Evolutionary conservation across 805 yeast genomes (phyloP), one percentile per base, ranked within the genome.

Genomic region (Lachancea meyersii): DNA sequence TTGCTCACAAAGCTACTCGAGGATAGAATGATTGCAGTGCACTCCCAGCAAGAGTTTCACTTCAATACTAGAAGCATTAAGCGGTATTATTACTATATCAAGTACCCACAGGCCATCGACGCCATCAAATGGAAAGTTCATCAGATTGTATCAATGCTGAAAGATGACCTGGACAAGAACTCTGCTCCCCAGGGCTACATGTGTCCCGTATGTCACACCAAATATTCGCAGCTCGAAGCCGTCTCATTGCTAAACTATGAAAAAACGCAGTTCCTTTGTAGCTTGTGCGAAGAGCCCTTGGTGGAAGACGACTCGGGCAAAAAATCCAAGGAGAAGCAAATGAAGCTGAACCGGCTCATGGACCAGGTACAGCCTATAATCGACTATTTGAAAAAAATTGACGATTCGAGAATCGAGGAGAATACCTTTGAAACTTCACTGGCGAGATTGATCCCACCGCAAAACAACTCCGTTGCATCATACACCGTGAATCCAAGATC

Each of bases 121-220:
- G 79, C 96, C 3, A 79, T 93, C 59, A 93, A 93, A 64, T 93
- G 97, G 97, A 88, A 89, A 58, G 85, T 91, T 46, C 96, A 91
- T 61, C 77, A 85, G 36, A 74, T 93, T 21, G 97, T 86, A 11
- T 82, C 81, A 52, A 62, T 72, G 42, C 71, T 89, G 43, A 86
- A 86, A 57, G 86, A 83, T 49, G 95, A 88, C 55, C 75, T 91
- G 66, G 80, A 86, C 40, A 84, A 80, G 49, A 85, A 82, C 54
- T 80, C 87, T 20, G 89, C 87, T 52, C 95, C 97, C 1, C 95
- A 93, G 57, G 98, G 97, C 2, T 93, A 85, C 59, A 74, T 86
- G 46, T 93, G 98, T 60, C 89, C 95, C 7, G 69, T 82, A 19
- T 93, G 98, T 66, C 76, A 78, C 40, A 76, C 84, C 16, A 82